These are phyloP conservation scores for Penicillium paxilli DNA, from an alignment of 495 filamentous ascomycete genomes.

Conservation along the genomic window DNA sequence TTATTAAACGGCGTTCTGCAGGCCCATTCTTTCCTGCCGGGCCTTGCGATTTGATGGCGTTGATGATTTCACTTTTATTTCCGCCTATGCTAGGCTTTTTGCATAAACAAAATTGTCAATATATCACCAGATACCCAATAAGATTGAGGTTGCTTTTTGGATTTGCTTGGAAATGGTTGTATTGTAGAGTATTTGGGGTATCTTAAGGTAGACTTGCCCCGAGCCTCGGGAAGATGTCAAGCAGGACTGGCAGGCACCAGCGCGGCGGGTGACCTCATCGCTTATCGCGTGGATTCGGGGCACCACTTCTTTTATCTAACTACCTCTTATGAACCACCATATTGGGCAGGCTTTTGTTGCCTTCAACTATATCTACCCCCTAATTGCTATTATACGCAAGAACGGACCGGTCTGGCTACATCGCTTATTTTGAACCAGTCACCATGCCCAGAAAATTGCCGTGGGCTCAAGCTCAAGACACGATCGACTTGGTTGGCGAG, in stretches of 20 bases:
- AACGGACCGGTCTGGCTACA: no score
- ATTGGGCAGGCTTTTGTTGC: no score
- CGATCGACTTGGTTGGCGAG: conserved; percentile 9
- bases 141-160: conserved; percentile 2
- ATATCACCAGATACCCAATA: conserved; percentile 24
- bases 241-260: not conserved
- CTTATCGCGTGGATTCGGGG: conserved; percentile 25
- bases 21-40: conserved; percentile 12
- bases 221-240: not conserved
- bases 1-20: conserved; percentile 22
- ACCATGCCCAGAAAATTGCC: conserved; percentile 46
- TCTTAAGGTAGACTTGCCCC: not conserved
- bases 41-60: conserved; percentile 13
- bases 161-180: no score
- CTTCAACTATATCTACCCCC: no score
- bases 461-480: conserved; percentile 29
- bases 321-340: no score
- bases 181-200: no score
- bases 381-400: no score
- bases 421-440: not conserved
- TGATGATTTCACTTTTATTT: conserved; percentile 2
- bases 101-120: conserved; percentile 14
- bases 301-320: no score
- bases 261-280: conserved; percentile 24
- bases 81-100: conserved; percentile 4